These are phyloP conservation scores for Luffa aegyptiaca DNA, from an alignment of 306 rosid genomes.

Conservation along the genomic window DNA sequence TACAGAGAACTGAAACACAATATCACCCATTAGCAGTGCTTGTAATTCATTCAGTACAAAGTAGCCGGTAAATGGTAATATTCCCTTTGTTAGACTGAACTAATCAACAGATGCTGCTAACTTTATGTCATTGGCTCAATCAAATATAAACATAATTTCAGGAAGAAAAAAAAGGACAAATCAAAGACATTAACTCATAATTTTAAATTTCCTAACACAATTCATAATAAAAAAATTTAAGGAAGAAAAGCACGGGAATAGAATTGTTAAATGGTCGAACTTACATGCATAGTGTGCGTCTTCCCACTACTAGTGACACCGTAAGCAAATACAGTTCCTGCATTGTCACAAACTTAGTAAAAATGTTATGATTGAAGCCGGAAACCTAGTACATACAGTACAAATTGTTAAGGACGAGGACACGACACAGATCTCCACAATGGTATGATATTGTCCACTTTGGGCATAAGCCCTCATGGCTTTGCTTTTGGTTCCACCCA, in stretches of 20 bases:
- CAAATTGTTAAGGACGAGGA: no score
- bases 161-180: not conserved
- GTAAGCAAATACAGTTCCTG: slow-evolving; percentile 98
- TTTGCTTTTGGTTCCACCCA: no score
- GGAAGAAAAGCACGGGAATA: slow-evolving; percentile 11
- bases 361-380: not conserved
- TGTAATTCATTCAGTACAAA: not conserved
- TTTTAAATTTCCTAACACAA: slow-evolving; percentile 3
- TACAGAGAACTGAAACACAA: not conserved
- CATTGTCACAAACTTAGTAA: not conserved
- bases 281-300: slow-evolving; percentile 99
- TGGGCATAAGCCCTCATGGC: no score
- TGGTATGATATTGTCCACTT: no score
- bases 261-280: slow-evolving; percentile 20
- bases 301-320: slow-evolving; percentile 99
- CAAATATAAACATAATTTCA: not conserved
- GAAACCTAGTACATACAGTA: not conserved
- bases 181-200: not conserved
- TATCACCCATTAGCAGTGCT: not conserved
- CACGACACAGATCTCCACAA: no score
- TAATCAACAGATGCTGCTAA: not conserved
- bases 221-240: not conserved
- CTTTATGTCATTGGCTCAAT: not conserved
- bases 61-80: not conserved
- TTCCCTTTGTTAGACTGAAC: not conserved